Conservation (phyloP, 371 early-diverging fungal species). For the Parasitella parasitica region DNA sequence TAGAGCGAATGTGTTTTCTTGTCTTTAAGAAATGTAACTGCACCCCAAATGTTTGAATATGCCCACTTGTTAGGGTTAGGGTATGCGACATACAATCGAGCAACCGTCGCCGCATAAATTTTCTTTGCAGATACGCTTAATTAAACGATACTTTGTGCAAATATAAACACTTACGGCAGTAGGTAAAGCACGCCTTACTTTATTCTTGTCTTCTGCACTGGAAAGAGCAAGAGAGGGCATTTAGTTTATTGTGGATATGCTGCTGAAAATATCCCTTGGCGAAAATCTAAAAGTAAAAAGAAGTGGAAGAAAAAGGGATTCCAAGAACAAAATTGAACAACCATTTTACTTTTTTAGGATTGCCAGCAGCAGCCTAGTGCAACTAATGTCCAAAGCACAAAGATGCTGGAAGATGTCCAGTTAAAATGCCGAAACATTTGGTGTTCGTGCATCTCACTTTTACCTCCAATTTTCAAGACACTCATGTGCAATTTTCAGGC, state of each 20-base stretch:
- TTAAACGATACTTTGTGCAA: background rate
- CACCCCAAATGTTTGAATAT: slow-evolving; percentile 80
- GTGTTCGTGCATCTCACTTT: background rate
- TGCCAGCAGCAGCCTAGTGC: background rate
- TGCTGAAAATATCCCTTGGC: background rate
- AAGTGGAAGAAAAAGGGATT: background rate
- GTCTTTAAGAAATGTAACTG: slow-evolving; percentile 71
- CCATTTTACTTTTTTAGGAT: background rate
- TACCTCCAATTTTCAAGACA: background rate
- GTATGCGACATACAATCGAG: slow-evolving; percentile 81
- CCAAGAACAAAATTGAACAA: background rate
- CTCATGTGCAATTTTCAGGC: too few relatives aligned
- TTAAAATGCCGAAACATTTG: background rate
- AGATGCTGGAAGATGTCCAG: too few relatives aligned
- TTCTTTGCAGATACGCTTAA: slow-evolving; percentile 45
- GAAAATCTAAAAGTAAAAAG: background rate
- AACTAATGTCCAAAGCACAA: background rate
- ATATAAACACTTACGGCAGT: slow-evolving; percentile 34
- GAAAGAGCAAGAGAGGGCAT: slow-evolving; percentile 51
- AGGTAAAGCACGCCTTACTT: slow-evolving; percentile 47
- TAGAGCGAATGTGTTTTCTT: slow-evolving; percentile 62
- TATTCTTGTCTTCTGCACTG: slow-evolving; percentile 51
- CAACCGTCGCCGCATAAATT: slow-evolving; percentile 84
- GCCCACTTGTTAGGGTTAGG: slow-evolving; percentile 73
- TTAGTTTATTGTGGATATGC: background rate